These are phyloP conservation scores for Apiospora marii DNA, from an alignment of 2,329 filamentous ascomycete genomes.

Conservation along the genomic window DNA sequence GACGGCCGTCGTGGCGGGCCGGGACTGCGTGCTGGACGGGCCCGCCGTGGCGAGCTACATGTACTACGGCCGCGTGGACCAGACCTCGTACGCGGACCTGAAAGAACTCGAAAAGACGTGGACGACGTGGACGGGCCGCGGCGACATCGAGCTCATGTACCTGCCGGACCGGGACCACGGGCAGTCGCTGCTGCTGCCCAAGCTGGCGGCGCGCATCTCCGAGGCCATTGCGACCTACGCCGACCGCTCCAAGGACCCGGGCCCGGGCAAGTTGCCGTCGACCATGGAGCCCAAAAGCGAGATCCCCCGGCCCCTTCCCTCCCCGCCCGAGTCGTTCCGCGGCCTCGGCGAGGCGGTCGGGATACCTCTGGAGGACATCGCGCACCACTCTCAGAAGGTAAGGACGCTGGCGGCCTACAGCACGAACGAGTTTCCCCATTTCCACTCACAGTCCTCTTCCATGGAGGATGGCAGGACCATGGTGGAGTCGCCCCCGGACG, in stretches of 20 bases:
- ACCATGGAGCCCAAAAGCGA: background rate
- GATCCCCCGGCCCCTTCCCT: background rate
- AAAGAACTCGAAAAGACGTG: conserved; percentile 11
- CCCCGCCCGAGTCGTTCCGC: background rate
- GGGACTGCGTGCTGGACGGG: conserved; percentile 36
- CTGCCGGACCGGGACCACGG: conserved; percentile 37
- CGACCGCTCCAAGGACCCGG: background rate
- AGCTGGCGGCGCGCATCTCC: conserved; percentile 23
- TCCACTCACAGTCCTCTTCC: background rate
- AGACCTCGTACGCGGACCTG: conserved; percentile 22
- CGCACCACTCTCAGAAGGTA: conserved; percentile 3
- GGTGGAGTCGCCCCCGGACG: background rate
- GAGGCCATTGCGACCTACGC: conserved; percentile 27
- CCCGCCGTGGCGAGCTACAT: conserved; percentile 38
- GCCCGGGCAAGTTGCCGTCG: background rate
- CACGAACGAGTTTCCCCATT: background rate
- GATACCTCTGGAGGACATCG: background rate
- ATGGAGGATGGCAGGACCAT: background rate
- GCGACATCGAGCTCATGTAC: conserved; percentile 38
- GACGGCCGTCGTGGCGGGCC: conserved; percentile 35
- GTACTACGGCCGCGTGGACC: conserved; percentile 33
- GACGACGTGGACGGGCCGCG: conserved; percentile 34
- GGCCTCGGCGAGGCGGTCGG: background rate
- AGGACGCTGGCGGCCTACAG: background rate
- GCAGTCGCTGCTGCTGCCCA: conserved; percentile 31